Evolutionary conservation across 805 yeast species (phyloP).

Genomic region (Pichia paraexigua): DNA sequence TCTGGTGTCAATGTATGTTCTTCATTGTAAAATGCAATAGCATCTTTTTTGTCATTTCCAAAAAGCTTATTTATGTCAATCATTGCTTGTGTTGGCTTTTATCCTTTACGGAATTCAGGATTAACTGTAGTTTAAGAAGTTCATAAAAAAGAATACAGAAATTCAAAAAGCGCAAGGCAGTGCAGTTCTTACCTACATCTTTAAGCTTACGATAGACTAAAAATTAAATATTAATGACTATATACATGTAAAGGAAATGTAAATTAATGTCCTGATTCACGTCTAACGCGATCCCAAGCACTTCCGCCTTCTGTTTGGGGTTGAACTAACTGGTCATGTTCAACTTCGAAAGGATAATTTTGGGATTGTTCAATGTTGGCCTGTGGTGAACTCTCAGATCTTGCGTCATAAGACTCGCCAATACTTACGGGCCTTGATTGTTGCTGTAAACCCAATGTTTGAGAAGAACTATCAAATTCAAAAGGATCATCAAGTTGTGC

Average conservation of each 20-base stretch:
- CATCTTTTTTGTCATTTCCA: slow-evolving; percentile 31
- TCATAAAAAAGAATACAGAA: neutral
- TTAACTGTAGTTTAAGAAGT: no score
- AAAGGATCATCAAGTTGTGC: neutral
- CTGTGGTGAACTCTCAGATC: neutral
- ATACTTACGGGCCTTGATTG: neutral
- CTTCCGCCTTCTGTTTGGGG: slow-evolving; percentile 7
- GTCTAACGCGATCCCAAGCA: slow-evolving; percentile 22
- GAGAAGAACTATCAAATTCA: neutral
- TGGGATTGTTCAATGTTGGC: neutral
- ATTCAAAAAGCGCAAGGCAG: neutral
- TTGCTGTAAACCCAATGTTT: neutral
- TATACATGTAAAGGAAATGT: neutral
- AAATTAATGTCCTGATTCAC: slow-evolving; percentile 2
- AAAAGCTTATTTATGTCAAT: slow-evolving; percentile 8
- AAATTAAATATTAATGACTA: no score
- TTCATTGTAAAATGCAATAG: slow-evolving; percentile 39
- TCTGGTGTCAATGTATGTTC: slow-evolving; percentile 34
- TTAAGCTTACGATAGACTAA: no score
- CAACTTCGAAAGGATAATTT: neutral
- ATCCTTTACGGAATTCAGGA: no score
- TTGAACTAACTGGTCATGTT: neutral
- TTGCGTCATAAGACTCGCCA: neutral
- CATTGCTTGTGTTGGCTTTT: neutral
- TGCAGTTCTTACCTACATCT: neutral